Conservation (phyloP, 1,139 yeast species). For the Kurtzmaniella quercitrusa region DNA sequence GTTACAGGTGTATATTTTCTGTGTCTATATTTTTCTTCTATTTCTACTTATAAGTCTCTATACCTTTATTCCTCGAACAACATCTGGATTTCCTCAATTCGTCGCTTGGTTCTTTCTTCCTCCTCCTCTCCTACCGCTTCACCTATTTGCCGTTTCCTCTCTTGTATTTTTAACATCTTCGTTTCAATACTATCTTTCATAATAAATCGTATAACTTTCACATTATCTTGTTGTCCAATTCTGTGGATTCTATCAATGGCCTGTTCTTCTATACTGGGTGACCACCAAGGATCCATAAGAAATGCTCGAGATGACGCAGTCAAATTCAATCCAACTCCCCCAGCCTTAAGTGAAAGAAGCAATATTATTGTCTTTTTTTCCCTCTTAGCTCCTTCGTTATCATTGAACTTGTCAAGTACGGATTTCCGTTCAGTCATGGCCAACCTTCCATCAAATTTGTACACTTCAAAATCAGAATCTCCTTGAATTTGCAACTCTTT, state of each 20-base stretch:
- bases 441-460: slow-evolving; percentile 80
- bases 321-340: slow-evolving; percentile 91
- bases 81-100: slow-evolving; percentile 78
- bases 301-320: slow-evolving; percentile 85
- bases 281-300: slow-evolving; percentile 99
- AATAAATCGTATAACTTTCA: slow-evolving; percentile 75
- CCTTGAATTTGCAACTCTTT: slow-evolving; percentile 48
- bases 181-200: slow-evolving; percentile 86
- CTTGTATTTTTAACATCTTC: slow-evolving; percentile 84
- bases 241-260: slow-evolving; percentile 94
- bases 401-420: slow-evolving; percentile 31
- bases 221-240: slow-evolving; percentile 76
- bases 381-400: slow-evolving; percentile 11
- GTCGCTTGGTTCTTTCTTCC: slow-evolving; percentile 64
- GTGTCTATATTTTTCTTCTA: no score
- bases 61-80: slow-evolving; percentile 52
- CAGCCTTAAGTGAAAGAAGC: slow-evolving; percentile 80
- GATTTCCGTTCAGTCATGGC: slow-evolving; percentile 61
- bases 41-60: not conserved
- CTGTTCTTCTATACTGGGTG: slow-evolving; percentile 89
- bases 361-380: slow-evolving; percentile 49
- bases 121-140: slow-evolving; percentile 81
- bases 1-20: no score
- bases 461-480: slow-evolving; percentile 41
- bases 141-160: slow-evolving; percentile 78